phyloP scores from a whole-genome alignment of 2,329 filamentous ascomycete genomes.

The Aspergillus fijiensis region DNA sequence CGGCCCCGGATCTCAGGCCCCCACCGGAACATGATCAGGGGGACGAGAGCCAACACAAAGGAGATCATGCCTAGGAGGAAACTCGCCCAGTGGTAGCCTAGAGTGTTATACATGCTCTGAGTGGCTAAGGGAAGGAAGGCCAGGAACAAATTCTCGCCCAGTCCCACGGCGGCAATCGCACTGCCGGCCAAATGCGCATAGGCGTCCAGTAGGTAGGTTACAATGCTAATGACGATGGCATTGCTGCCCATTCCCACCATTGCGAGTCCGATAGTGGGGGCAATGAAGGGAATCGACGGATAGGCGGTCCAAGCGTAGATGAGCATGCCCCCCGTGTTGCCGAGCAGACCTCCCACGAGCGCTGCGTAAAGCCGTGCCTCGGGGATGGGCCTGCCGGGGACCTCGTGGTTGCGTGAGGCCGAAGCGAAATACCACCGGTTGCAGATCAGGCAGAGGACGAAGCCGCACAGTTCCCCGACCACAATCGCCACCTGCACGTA shows the following conservation, averaged over 20 bases:
- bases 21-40: slow-evolving; percentile 38
- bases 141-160: slow-evolving; percentile 46
- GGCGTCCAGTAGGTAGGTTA: slow-evolving; percentile 50
- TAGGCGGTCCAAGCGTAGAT: slow-evolving; percentile 37
- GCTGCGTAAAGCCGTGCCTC: slow-evolving; percentile 46
- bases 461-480: slow-evolving; percentile 42
- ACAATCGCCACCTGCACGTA: slow-evolving; percentile 44
- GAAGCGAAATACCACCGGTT: slow-evolving; percentile 26
- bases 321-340: slow-evolving; percentile 37
- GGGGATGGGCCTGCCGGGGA: slow-evolving; percentile 41
- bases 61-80: slow-evolving; percentile 42
- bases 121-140: slow-evolving; percentile 46
- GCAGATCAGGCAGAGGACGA: slow-evolving; percentile 33
- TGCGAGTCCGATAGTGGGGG: slow-evolving; percentile 31
- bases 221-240: slow-evolving; percentile 46
- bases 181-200: slow-evolving; percentile 51
- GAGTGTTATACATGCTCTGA: slow-evolving; percentile 33
- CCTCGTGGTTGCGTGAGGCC: slow-evolving; percentile 39
- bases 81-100: slow-evolving; percentile 44
- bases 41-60: slow-evolving; percentile 33
- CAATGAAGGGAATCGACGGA: slow-evolving; percentile 31
- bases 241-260: slow-evolving; percentile 44
- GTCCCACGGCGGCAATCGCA: slow-evolving; percentile 46
- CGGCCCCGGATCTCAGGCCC: slow-evolving; percentile 34
- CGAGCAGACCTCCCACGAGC: slow-evolving; percentile 33